Base-by-base conservation (phyloP, 441 rosid species). In the Arabidopsis lyrata region DNA sequence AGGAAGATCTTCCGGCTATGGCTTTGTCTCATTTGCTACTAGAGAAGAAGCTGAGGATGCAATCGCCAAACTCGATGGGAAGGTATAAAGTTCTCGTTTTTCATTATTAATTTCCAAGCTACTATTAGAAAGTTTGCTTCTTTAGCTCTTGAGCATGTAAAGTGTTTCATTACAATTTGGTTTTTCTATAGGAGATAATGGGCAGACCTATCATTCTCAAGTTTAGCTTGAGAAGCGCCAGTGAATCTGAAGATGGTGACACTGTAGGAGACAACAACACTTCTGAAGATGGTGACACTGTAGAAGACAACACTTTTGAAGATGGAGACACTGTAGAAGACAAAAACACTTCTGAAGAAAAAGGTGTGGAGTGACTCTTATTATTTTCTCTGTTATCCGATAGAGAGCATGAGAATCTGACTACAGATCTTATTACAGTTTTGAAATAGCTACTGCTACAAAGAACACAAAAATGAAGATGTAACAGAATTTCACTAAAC, bases 41-140 rank as follows among this genome's bases (percentile, higher is more conserved):
- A 87, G 80, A 74, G 95, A 92, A 73, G 97, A 94, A 81, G 97
- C 97, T n/a, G 92, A 85, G 74, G 86, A 84, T 55, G 97, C 94
- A 39, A 70, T 87, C 80, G 82, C 91, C 27, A 81, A 88, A 50
- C 81, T 90, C 18, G 74, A 86, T 81, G 97, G 92, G 66, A 87
- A 92, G 97, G 97, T 94, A 90, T 79, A 50, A 34, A 63, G 56
- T 16, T 52, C 45, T 34, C 38, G 0, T 9, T 9, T 63, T 8
- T 20, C 56, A 11, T 66, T 49, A 41, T 22, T 16, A n/a, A 7
- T 11, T 20, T 47, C 18, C 15, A 5, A 2, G 10, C 62, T 49
- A 49, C 2, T 14, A 39, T 61, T 61, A 7, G 5, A 63, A 57
- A n/a, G 31, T 66, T 66, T 77, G 57, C 72, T 63, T 41, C 57